Conservation (phyloP, 1,284 basidiomycete genomes). For the Rhizopogon hawkerae region DNA sequence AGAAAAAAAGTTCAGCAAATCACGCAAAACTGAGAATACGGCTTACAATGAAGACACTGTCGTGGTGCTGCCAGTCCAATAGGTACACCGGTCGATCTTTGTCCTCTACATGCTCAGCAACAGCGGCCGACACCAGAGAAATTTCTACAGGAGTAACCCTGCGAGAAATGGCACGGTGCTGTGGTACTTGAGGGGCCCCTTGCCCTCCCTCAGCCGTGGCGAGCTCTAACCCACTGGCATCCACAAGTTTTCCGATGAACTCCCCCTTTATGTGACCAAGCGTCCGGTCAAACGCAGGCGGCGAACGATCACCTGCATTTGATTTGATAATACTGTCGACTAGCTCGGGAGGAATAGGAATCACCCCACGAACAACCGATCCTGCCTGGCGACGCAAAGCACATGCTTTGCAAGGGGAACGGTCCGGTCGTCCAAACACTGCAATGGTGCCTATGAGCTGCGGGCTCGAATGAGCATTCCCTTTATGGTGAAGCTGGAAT, state of each 20-base stretch:
- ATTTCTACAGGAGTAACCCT: constrained; percentile 16
- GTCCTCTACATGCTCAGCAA: constrained; percentile 16
- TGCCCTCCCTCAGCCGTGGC: constrained; percentile 14
- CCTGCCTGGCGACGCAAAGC: constrained; percentile 11
- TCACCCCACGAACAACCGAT: constrained; percentile 17
- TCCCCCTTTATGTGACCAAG: constrained; percentile 10
- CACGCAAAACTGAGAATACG: background rate
- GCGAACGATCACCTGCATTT: background rate
- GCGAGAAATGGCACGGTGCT: background rate
- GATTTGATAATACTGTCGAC: constrained; percentile 16
- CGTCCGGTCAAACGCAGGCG: constrained; percentile 10
- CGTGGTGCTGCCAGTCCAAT: constrained; percentile 17
- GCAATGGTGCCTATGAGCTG: constrained; percentile 15
- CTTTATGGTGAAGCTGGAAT: constrained; percentile 15
- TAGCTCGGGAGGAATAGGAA: constrained; percentile 14
- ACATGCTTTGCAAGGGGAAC: constrained; percentile 19
- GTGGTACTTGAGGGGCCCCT: background rate
- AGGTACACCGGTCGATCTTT: constrained; percentile 13
- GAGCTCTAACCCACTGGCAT: constrained; percentile 13
- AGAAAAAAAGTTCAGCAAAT: background rate
- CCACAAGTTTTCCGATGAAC: constrained; percentile 13
- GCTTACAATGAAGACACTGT: constrained; percentile 9
- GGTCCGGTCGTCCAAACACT: constrained; percentile 18
- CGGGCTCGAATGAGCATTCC: background rate
- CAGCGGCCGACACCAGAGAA: constrained; percentile 15